A percentile compares a stretch with the other conserved stretches of the same genome.
Conservation (phyloP, 441 rosid genomes). For the Raphanus hybrid region DNA sequence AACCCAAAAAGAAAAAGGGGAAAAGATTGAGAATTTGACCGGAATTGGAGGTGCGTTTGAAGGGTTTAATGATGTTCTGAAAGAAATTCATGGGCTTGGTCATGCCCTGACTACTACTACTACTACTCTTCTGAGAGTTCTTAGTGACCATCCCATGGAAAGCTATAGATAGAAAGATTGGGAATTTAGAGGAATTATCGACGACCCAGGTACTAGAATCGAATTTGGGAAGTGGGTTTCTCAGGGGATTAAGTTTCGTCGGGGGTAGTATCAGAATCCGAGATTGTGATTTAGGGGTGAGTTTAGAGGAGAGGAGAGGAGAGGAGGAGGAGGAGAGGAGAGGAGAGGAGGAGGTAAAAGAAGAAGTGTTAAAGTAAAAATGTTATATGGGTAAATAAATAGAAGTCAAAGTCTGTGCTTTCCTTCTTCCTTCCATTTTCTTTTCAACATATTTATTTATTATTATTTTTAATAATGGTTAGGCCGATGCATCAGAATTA, state of each 20-base stretch:
- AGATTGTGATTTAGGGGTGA: slow-evolving; percentile 10
- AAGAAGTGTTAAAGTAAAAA: too few species aligned
- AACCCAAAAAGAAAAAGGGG: not conserved
- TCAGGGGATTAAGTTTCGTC: not conserved
- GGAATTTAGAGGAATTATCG: not conserved
- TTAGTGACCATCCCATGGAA: slow-evolving; percentile 44
- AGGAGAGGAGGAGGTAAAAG: too few species aligned
- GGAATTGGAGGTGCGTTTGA: slow-evolving; percentile 54
- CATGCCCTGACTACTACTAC: slow-evolving; percentile 31
- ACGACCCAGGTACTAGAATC: slow-evolving; percentile 5
- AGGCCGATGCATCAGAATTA: not conserved
- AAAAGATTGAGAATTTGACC: slow-evolving; percentile 46
- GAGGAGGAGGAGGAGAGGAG: too few species aligned
- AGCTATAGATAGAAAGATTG: not conserved
- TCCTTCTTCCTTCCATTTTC: too few species aligned
- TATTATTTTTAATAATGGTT: too few species aligned
- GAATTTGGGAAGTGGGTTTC: not conserved
- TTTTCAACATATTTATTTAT: too few species aligned
- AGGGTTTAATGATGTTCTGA: slow-evolving; percentile 52
- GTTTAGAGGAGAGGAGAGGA: too few species aligned
- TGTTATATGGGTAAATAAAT: too few species aligned
- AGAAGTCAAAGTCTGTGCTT: too few species aligned
- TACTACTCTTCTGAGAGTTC: slow-evolving; percentile 10
- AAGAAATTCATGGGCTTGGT: slow-evolving; percentile 60
- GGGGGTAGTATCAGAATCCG: not conserved